phyloP scores from a whole-genome alignment of 2,329 filamentous ascomycete species.

The Meredithiella fracta region DNA sequence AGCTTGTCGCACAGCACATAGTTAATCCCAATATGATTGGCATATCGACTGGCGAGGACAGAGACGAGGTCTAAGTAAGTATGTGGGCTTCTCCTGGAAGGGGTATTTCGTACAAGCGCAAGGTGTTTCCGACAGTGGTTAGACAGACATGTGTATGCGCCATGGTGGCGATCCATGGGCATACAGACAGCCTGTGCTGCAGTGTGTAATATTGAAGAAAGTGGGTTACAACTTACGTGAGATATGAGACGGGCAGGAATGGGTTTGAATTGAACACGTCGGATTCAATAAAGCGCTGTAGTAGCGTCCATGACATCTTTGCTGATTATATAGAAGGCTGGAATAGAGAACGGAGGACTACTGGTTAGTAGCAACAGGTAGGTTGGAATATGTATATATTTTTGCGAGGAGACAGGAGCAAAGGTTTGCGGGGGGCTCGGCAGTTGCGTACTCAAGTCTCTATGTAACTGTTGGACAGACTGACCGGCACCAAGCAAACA shows the following conservation, averaged over 20 bases:
- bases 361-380: no score
- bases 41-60: slow-evolving; percentile 49
- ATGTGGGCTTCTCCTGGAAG: neutral
- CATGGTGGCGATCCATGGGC: neutral
- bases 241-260: slow-evolving; percentile 74
- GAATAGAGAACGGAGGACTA: no score
- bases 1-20: slow-evolving; percentile 80
- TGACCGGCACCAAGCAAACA: neutral
- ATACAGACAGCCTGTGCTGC: neutral
- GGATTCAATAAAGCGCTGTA: slow-evolving; percentile 81
- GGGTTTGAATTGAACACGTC: slow-evolving; percentile 88
- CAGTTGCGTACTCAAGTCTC: no score
- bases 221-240: slow-evolving; percentile 46
- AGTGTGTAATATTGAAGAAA: neutral
- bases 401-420: no score
- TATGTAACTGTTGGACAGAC: no score
- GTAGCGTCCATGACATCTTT: slow-evolving; percentile 70
- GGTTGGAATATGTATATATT: no score
- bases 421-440: no score
- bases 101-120: neutral
- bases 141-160: neutral
- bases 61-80: slow-evolving; percentile 8
- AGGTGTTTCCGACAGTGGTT: neutral
- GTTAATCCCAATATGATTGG: slow-evolving; percentile 78
- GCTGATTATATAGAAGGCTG: slow-evolving; percentile 7